phyloP scores from a whole-genome alignment of 306 rosid species.

The Dicorynia guianensis region DNA sequence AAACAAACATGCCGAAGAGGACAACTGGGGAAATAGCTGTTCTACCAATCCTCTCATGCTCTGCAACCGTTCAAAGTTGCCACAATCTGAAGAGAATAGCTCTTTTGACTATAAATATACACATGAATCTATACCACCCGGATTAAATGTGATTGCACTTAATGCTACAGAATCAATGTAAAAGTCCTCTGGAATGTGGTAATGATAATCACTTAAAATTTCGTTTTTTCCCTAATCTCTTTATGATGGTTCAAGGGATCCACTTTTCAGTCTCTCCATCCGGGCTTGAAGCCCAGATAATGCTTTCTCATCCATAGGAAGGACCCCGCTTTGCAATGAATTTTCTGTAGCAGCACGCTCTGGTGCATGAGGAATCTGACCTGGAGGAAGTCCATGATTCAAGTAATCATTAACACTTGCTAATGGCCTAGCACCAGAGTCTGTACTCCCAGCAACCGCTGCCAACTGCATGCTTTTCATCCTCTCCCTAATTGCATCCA shows the following conservation, averaged over 20 bases:
- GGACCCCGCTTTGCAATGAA: slow-evolving; percentile 72
- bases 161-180: slow-evolving; percentile 37
- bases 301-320: slow-evolving; percentile 95
- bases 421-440: slow-evolving; percentile 67
- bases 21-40: slow-evolving; percentile 33
- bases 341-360: slow-evolving; percentile 61
- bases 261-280: slow-evolving; percentile 98
- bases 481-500: slow-evolving; percentile 94
- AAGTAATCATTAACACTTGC: slow-evolving; percentile 63
- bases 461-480: slow-evolving; percentile 97
- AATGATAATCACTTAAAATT: not conserved
- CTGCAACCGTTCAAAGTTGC: slow-evolving; percentile 38
- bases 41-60: slow-evolving; percentile 49
- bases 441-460: slow-evolving; percentile 74
- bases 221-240: not conserved
- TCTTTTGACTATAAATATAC: slow-evolving; percentile 37
- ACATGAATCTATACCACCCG: slow-evolving; percentile 42
- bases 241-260: slow-evolving; percentile 76
- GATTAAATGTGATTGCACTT: slow-evolving; percentile 29
- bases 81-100: slow-evolving; percentile 38
- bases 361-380: slow-evolving; percentile 63
- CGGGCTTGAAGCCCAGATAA: slow-evolving; percentile 98
- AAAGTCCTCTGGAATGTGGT: slow-evolving; percentile 22
- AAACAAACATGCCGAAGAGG: slow-evolving; percentile 51
- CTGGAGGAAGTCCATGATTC: slow-evolving; percentile 59